Base-by-base conservation (phyloP, 2,329 filamentous ascomycete genomes). In the Gyromitra esculenta region DNA sequence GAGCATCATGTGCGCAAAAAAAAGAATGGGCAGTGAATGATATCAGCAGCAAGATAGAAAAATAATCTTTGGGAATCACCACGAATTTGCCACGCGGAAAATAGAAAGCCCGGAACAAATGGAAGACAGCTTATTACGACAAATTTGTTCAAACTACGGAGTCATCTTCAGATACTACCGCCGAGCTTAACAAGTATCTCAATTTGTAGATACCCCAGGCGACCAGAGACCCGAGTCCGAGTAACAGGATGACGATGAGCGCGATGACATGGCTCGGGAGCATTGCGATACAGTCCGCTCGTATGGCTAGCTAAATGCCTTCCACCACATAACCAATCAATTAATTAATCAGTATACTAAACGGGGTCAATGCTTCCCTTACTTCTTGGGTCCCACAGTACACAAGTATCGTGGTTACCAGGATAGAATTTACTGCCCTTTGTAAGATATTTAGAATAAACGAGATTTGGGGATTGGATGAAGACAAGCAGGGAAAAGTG, bases 241-340 rank as follows among this genome's bases (percentile, higher is more conserved):
- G 56, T 65, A 77, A 77, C 43, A 77, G 71, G 62, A 77, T 77
- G 56, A 77, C 75, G 57, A 77, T 77, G 64, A 77, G 52, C 2
- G 71, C 75, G 71, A 77, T 77, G 75, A 77, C 75, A 75, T 77
- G 75, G 52, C 48, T 74, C 48, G 48, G 71, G 48, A 62, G 71
- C 75, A 77, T 77, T 77, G 73, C 74, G 70, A 52, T 73, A 68
- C 13, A n/a, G 56, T 73, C 63, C 48, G 45, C 25, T 73, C 50
- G 71, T 69, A 77, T 77, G 71, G 63, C 57, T 68, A 25, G 57
- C 25, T 68, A 52, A 68, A 54, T 64, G 37, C 68, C 70, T 76
- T 74, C 39, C 48, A 52, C 52, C 56, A 48, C 48, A 65, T 21
- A 41, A 31, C 71, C 65, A 75, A 70, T 69, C 39, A 74, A 52